Base-by-base conservation (phyloP, 495 filamentous ascomycete species). In the Penicillium flavigenum region DNA sequence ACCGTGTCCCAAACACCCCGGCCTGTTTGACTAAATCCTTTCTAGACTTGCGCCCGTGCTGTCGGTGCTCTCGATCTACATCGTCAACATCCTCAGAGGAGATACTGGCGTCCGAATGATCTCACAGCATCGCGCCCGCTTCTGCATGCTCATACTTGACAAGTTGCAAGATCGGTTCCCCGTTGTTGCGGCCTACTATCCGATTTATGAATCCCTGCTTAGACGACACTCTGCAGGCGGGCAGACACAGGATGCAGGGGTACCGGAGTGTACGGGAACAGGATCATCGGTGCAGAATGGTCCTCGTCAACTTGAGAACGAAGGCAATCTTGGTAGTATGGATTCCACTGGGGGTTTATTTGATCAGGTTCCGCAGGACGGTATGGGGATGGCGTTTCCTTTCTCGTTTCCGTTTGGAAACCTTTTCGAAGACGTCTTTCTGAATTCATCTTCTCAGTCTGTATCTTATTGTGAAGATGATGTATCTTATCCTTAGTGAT, bases 121-220 rank as follows among this genome's bases (percentile, higher is more conserved):
- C 36, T 65, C 65, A 7, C 51, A 58, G 17, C 54, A 68, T 42
- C 39, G 65, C 27, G 65, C 62, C 3, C 65, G 54, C 16, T 56
- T 68, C 19, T 68, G 65, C 44, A 64, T 68, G 65, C 26, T 49
- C 10, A 51, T 66, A 41, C 49, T 58, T 4, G 41, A 56, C n/a
- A 54, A 54, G 17, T 27, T 59, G 24, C 57, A 54, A 31, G 57
- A 59, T 44, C 22, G 57, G 8, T 54, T 59, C 11, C 51, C 57
- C 5, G 44, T 59, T 6, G 36, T 59, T 19, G 50, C 57, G 5
- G 43, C 57, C 24, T 59, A 45, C 19, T 47, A 42, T 24, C 57
- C 57, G 5, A 59, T 59, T 10, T 59, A 54, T 31, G 57, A 59
- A 11, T 42, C 57, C 7, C 26, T 54, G 5, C 50, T 59, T 10